Evolutionary conservation across 768 basidiomycete genomes (phyloP), one percentile per base, ranked within the genome.

Genomic region (Mycena filopes): DNA sequence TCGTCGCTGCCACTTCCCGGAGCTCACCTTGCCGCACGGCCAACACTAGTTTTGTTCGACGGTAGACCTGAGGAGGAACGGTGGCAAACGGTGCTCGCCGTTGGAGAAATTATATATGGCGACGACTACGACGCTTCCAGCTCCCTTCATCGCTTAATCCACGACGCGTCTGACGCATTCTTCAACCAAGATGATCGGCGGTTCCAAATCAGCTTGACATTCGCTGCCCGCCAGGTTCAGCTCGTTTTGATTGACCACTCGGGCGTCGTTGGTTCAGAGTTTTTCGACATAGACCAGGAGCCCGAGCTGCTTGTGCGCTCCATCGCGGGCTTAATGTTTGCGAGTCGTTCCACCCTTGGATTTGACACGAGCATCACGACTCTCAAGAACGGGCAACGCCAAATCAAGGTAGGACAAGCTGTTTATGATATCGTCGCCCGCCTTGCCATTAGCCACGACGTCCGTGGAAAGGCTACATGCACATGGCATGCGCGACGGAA

Each of bases 161-260:
- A 56, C 47, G 28, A 43, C 29, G 61, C 38, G 2, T 55, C 61
- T 5, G 61, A 63, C 54, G 33, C 18, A 26, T 63, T 63, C 23
- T 55, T 41, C 54, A 63, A 63, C 29, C 61, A 63, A 36, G 61
- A 63, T 18, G 55, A 63, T 47, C 53, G 61, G 16, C 54, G 61
- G 4, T 63, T 63, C 61, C 61, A 63, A 47, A 25, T 63, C 46
- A 15, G 54, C 40, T 47, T 63, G n/a, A 56, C 54, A 23, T 47
- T 63, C 33, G 28, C 61, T 50, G 28, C 46, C 9, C 61, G 47
- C n/a, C 16, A 20, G 36, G 20, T 38, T 10, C 54, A 54, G 18
- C 47, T 63, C 23, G 61, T 63, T 23, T 47, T 63, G 26, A 25
- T 63, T 18, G 61, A 63, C 54, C 61, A 45, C 38, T 63, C 45